Conservation (phyloP, 768 basidiomycete genomes). For the Lactifluus hygrophoroides region DNA sequence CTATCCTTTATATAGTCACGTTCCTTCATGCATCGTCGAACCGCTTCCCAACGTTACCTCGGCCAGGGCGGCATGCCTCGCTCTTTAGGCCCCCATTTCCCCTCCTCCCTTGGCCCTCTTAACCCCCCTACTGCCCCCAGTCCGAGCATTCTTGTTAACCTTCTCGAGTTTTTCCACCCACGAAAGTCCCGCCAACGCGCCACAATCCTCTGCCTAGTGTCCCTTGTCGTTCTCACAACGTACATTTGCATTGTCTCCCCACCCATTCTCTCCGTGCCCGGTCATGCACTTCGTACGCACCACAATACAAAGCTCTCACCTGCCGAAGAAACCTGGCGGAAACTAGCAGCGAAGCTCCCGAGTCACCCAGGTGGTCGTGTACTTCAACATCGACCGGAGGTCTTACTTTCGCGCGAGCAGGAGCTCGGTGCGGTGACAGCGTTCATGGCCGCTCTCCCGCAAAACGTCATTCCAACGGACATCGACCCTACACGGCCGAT, state of each 20-base stretch:
- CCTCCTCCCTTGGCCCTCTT: not conserved
- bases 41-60: slow-evolving; percentile 12
- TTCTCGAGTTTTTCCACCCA: slow-evolving; percentile 12
- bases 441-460: slow-evolving; percentile 64
- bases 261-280: not conserved
- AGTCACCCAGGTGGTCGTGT: slow-evolving; percentile 12
- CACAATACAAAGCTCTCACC: not conserved
- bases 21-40: slow-evolving; percentile 16
- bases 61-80: slow-evolving; percentile 1
- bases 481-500: slow-evolving; percentile 58
- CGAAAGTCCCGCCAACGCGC: slow-evolving; percentile 16
- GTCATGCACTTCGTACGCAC: not conserved
- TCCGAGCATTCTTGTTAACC: not conserved
- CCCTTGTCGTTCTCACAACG: slow-evolving; percentile 8
- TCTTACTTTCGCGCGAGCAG: slow-evolving; percentile 43
- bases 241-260: slow-evolving; percentile 18
- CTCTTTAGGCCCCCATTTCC: not conserved
- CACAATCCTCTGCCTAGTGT: slow-evolving; percentile 17
- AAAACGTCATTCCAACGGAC: slow-evolving; percentile 61
- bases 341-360: slow-evolving; percentile 1
- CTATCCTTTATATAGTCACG: slow-evolving; percentile 14
- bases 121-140: not conserved
- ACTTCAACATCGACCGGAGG: slow-evolving; percentile 28
- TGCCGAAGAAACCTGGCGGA: slow-evolving; percentile 11
- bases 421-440: slow-evolving; percentile 70